Conservation (phyloP, 148 eudicot genomes). For the Rhododendron ferrugineum region DNA sequence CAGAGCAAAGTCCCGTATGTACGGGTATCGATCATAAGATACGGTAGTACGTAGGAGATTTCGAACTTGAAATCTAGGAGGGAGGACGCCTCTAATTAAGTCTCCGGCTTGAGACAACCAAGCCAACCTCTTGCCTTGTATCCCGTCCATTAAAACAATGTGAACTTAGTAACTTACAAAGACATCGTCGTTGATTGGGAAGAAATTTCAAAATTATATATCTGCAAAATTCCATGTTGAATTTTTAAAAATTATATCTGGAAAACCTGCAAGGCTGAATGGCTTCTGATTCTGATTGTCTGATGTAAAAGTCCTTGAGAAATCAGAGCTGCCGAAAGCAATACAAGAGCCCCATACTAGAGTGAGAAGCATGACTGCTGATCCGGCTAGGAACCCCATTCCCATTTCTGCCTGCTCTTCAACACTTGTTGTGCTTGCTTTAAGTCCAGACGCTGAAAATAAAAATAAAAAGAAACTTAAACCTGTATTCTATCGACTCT, state of each 20-base stretch:
- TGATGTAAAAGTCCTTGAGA: slow-evolving; percentile 5
- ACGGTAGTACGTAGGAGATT: too few relatives aligned
- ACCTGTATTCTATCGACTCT: too few relatives aligned
- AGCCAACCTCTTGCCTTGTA: not conserved
- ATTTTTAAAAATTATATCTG: too few relatives aligned
- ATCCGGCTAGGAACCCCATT: slow-evolving; percentile 31
- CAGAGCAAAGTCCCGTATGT: too few relatives aligned
- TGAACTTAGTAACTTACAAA: not conserved
- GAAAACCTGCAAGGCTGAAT: not conserved
- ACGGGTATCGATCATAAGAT: too few relatives aligned
- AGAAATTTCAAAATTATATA: too few relatives aligned
- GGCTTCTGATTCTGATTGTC: not conserved
- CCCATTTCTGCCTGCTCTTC: slow-evolving; percentile 22
- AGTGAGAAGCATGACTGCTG: slow-evolving; percentile 34
- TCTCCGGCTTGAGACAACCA: not conserved
- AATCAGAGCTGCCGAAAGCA: slow-evolving; percentile 25
- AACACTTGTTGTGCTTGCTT: slow-evolving; percentile 8
- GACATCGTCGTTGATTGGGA: too few relatives aligned
- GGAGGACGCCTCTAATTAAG: not conserved
- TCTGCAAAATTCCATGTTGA: too few relatives aligned
- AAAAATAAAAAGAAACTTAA: not conserved
- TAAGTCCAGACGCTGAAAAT: slow-evolving; percentile 24
- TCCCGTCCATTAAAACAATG: not conserved
- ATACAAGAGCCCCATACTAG: slow-evolving; percentile 31
- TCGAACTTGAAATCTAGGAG: too few relatives aligned